Percentiles rank a stretch among this genome's conserved stretches.
Evolutionary conservation across 345 rosid genomes (phyloP).

Genomic region (Euphorbia tirucalli): DNA sequence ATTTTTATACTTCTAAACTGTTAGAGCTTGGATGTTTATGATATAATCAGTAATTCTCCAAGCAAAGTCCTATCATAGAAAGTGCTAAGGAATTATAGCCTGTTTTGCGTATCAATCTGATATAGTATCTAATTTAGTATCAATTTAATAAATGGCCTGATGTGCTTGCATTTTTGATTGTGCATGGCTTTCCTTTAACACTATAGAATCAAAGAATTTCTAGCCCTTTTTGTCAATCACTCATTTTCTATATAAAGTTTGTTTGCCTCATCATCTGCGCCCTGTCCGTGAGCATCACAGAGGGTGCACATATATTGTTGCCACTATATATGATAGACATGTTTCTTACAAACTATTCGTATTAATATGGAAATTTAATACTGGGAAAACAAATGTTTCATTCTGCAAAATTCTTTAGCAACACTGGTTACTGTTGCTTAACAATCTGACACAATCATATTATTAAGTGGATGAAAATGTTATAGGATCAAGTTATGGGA

Average conservation of each 20-base stretch:
- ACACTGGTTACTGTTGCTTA: background rate
- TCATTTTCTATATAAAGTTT: background rate
- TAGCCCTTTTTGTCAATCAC: background rate
- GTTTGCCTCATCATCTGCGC: background rate
- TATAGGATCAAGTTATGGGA: too few species aligned
- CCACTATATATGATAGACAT: background rate
- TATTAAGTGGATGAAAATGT: background rate
- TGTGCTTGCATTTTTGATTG: background rate
- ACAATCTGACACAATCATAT: background rate
- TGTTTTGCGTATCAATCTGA: background rate
- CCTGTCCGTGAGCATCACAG: background rate
- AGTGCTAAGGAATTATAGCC: background rate
- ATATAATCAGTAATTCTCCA: background rate
- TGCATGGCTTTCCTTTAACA: background rate
- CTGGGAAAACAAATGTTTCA: background rate
- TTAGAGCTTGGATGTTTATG: background rate
- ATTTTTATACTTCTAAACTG: slow-evolving; percentile 2
- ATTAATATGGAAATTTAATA: background rate
- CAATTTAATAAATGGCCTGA: background rate
- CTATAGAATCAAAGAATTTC: background rate
- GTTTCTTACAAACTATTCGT: background rate
- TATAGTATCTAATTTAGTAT: background rate
- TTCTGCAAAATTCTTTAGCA: background rate
- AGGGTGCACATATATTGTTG: background rate
- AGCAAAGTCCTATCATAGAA: background rate